Evolutionary conservation across 2,329 filamentous ascomycete genomes (phyloP).

Genomic region (Fusarium coffeatum): DNA sequence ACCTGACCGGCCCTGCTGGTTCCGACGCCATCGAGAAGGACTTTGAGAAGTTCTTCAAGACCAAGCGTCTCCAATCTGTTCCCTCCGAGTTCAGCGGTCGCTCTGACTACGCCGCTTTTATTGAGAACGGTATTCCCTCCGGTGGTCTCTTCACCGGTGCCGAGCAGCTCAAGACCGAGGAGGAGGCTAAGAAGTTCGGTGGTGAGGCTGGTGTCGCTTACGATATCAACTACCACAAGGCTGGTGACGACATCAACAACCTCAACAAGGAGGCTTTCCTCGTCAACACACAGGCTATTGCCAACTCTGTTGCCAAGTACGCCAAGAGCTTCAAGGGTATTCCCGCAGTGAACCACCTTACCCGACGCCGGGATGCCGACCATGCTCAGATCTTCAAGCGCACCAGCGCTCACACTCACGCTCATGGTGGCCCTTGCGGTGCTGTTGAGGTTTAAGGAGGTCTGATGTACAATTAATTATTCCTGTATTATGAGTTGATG

Average conservation of each 20-base stretch:
- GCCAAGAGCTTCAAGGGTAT: slow-evolving; percentile 54
- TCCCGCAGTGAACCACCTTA: slow-evolving; percentile 44
- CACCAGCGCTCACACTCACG: slow-evolving; percentile 40
- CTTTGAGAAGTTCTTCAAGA: slow-evolving; percentile 66
- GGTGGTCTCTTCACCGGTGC: slow-evolving; percentile 78
- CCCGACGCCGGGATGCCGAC: slow-evolving; percentile 49
- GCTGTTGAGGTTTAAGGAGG: slow-evolving; percentile 6
- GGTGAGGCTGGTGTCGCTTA: slow-evolving; percentile 65
- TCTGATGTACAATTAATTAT: background rate
- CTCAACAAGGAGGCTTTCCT: slow-evolving; percentile 58
- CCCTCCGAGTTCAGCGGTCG: slow-evolving; percentile 73
- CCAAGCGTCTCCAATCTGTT: slow-evolving; percentile 62
- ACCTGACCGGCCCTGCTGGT: slow-evolving; percentile 64
- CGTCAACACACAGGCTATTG: slow-evolving; percentile 58
- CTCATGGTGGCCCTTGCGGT: slow-evolving; percentile 49
- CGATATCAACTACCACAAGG: slow-evolving; percentile 60
- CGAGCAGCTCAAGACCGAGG: slow-evolving; percentile 70
- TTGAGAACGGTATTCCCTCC: slow-evolving; percentile 72
- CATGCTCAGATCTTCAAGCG: slow-evolving; percentile 47
- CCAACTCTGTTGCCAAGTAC: slow-evolving; percentile 56
- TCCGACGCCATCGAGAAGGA: slow-evolving; percentile 69
- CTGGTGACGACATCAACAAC: slow-evolving; percentile 57
- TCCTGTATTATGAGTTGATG: slow-evolving; percentile 29
- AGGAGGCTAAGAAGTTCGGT: slow-evolving; percentile 70
- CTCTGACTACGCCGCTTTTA: slow-evolving; percentile 76